Percentiles rank a stretch among this genome's conserved stretches.
These are phyloP conservation scores for Amoeboaphelidium occidentale DNA, from an alignment of 371 early-diverging fungal genomes.

Conservation along the genomic window DNA sequence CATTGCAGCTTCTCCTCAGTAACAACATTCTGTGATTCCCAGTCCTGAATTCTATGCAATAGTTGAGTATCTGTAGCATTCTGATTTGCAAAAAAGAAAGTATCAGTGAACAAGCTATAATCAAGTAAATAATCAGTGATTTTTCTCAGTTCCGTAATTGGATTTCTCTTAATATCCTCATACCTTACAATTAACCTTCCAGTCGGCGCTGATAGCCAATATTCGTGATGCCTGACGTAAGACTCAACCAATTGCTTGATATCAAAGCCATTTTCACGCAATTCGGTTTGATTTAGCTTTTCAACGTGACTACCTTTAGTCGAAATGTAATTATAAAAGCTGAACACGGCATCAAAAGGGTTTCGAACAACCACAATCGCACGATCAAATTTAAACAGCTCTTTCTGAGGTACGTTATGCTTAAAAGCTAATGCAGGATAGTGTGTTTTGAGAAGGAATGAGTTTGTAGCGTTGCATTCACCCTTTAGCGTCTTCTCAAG, in stretches of 20 bases:
- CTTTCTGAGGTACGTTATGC: neutral
- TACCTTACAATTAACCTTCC: neutral
- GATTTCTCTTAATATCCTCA: neutral
- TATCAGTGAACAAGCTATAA: neutral
- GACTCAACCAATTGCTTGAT: neutral
- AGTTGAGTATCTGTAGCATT: no score
- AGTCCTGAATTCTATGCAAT: no score
- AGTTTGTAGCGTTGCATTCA: neutral
- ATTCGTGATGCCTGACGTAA: neutral
- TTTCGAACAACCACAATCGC: neutral
- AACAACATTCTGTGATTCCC: no score
- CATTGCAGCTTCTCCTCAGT: no score
- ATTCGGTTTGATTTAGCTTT: neutral
- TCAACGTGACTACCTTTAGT: neutral
- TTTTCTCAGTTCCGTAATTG: neutral
- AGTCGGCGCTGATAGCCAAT: neutral
- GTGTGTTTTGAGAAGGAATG: neutral
- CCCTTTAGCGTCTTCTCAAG: neutral
- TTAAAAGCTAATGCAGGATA: neutral
- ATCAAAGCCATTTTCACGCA: neutral
- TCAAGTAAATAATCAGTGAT: neutral
- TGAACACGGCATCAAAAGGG: neutral
- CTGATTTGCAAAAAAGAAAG: neutral
- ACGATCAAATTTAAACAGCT: neutral
- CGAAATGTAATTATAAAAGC: neutral